phyloP scores from a whole-genome alignment of 2,329 filamentous ascomycete genomes.

The Thelonectria discophora region DNA sequence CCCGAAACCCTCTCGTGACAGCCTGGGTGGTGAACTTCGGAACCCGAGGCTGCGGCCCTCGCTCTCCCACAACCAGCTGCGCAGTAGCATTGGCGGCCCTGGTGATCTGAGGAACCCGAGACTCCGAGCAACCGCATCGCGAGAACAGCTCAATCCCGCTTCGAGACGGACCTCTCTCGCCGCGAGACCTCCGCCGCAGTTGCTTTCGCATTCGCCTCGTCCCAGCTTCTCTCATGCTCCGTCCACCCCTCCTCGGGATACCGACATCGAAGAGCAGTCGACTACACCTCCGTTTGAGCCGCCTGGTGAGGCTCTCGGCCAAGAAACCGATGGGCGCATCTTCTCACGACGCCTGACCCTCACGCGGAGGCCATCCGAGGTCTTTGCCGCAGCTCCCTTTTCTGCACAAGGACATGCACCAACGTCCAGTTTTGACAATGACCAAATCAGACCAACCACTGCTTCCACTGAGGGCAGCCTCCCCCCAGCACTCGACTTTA shows the following conservation, averaged over 20 bases:
- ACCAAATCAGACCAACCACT: constrained; percentile 26
- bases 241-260: constrained; percentile 33
- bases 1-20: constrained; percentile 43
- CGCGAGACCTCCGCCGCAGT: constrained; percentile 29
- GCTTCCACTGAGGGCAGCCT: constrained; percentile 33
- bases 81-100: constrained; percentile 31
- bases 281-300: constrained; percentile 39
- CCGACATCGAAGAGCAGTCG: constrained; percentile 37
- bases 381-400: constrained; percentile 38
- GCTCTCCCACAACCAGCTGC: constrained; percentile 53
- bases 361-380: constrained; percentile 45
- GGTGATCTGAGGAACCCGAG: constrained; percentile 51
- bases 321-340: constrained; percentile 36
- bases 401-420: constrained; percentile 36
- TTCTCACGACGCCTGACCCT: constrained; percentile 42
- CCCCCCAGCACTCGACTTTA: constrained; percentile 28
- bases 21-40: constrained; percentile 45
- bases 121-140: constrained; percentile 51
- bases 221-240: constrained; percentile 28
- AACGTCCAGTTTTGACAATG: constrained; percentile 31
- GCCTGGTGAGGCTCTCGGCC: constrained; percentile 31
- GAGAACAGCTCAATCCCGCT: constrained; percentile 48
- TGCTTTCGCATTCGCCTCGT: constrained; percentile 33
- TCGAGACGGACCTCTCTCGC: constrained; percentile 35
- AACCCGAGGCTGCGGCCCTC: constrained; percentile 53